These are phyloP conservation scores for Thermothielavioides terrestris DNA, from an alignment of 495 filamentous ascomycete genomes.

Conservation along the genomic window DNA sequence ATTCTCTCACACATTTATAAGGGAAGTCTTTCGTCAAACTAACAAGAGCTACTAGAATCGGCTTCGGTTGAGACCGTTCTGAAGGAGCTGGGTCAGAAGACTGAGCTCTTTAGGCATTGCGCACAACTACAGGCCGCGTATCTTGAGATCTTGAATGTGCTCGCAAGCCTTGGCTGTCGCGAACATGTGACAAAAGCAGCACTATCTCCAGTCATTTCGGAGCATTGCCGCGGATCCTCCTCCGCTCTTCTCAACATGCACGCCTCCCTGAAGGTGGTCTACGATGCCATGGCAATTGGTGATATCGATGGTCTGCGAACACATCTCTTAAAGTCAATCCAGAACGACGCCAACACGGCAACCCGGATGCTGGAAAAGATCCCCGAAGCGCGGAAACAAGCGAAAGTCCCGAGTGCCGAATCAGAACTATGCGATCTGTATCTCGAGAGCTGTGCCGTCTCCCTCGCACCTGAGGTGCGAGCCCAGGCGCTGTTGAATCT, in stretches of 20 bases:
- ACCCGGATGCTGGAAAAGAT: conserved; percentile 23
- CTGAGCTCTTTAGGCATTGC: conserved; percentile 17
- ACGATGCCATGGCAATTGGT: conserved; percentile 10
- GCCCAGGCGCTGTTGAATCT: conserved; percentile 31
- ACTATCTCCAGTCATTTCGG: background rate
- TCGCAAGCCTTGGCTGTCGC: conserved; percentile 12
- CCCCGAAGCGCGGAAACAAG: conserved; percentile 19
- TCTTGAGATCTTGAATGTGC: conserved; percentile 33
- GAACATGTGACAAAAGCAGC: background rate
- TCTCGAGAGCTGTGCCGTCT: conserved; percentile 13
- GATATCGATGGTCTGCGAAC: conserved; percentile 11
- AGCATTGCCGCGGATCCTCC: background rate
- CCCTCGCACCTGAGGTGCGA: conserved; percentile 29
- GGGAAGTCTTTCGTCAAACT: background rate
- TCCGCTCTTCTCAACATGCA: conserved; percentile 23
- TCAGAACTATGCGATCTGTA: conserved; percentile 21
- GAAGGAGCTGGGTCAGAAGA: conserved; percentile 9
- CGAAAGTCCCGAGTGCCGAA: background rate
- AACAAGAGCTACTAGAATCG: conserved; percentile 1
- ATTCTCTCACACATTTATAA: background rate
- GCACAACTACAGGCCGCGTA: conserved; percentile 33
- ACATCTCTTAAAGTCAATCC: conserved; percentile 8
- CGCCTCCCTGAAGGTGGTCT: conserved; percentile 9
- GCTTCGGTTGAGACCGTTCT: conserved; percentile 7
- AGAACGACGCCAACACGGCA: conserved; percentile 23